Conservation (phyloP, 257 asterid genomes). For the Petrea volubilis region DNA sequence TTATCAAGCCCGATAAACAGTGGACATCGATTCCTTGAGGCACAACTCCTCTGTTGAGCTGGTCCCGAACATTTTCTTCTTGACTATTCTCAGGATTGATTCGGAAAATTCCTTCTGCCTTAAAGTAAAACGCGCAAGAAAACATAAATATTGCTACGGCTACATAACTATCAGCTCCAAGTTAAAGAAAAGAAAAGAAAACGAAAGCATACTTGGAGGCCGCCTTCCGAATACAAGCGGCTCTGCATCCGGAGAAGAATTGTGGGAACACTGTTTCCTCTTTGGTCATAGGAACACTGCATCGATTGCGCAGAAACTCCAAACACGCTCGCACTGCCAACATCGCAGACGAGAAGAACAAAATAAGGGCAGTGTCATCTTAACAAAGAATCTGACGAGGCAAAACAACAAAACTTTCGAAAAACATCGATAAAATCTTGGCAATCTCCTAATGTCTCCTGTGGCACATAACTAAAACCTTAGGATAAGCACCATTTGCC, state of each 20-base stretch:
- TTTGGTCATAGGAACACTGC: conserved; percentile 74
- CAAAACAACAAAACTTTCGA: no score
- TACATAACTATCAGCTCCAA: neutral
- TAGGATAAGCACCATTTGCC: neutral
- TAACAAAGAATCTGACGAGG: neutral
- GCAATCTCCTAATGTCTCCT: no score
- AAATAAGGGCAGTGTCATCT: neutral
- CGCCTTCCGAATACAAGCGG: conserved; percentile 69
- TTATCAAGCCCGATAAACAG: conserved; percentile 88
- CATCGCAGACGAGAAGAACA: neutral
- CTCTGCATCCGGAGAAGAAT: conserved; percentile 77
- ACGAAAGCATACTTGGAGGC: conserved; percentile 53
- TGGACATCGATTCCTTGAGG: conserved; percentile 81
- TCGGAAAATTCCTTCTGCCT: conserved; percentile 93
- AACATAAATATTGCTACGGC: no score
- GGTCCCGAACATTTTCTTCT: conserved; percentile 60
- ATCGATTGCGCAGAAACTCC: conserved; percentile 89
- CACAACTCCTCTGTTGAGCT: conserved; percentile 65
- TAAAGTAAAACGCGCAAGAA: conserved; percentile 11
- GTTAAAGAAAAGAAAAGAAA: neutral
- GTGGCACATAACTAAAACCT: neutral
- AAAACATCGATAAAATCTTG: no score
- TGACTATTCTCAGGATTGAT: conserved; percentile 76
- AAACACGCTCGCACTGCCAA: conserved; percentile 68
- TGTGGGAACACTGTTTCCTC: conserved; percentile 85